These are phyloP conservation scores for Colletotrichum sp. DNA, from an alignment of 2,329 filamentous ascomycete species.

Conservation along the genomic window DNA sequence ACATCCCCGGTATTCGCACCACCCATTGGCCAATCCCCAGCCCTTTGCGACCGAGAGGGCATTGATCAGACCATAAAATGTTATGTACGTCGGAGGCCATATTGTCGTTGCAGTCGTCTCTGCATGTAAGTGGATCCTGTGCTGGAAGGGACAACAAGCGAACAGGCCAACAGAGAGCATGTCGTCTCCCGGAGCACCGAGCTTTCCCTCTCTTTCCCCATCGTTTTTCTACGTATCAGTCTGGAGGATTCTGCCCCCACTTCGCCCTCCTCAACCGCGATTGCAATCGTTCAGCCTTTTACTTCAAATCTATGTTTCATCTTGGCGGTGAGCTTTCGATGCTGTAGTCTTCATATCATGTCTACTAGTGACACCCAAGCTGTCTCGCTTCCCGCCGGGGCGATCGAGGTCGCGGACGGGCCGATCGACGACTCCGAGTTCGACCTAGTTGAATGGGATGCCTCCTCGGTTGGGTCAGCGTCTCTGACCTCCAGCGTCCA, in stretches of 20 bases:
- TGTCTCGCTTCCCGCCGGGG: background rate
- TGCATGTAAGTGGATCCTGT: background rate
- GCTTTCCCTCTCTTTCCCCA: background rate
- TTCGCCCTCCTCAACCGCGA: background rate
- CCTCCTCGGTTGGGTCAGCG: conserved; percentile 31
- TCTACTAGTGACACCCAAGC: background rate
- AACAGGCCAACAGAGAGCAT: background rate
- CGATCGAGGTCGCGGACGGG: background rate
- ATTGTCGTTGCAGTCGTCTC: background rate
- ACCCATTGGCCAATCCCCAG: background rate
- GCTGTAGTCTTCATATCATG: background rate
- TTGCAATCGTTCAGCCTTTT: background rate
- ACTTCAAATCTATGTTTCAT: background rate
- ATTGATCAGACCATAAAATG: background rate
- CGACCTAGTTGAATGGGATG: conserved; percentile 23
- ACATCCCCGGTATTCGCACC: background rate
- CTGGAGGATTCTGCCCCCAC: background rate
- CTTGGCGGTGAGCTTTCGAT: background rate
- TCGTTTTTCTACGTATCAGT: background rate
- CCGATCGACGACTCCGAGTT: conserved; percentile 9
- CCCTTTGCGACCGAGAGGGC: background rate
- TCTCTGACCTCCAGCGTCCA: conserved; percentile 39
- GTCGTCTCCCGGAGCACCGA: background rate
- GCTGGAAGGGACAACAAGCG: background rate
- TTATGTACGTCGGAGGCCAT: background rate